A percentile compares a stretch with the other conserved stretches of the same genome.
phyloP scores from a whole-genome alignment of 306 rosid genomes.

The Medicago arabica region DNA sequence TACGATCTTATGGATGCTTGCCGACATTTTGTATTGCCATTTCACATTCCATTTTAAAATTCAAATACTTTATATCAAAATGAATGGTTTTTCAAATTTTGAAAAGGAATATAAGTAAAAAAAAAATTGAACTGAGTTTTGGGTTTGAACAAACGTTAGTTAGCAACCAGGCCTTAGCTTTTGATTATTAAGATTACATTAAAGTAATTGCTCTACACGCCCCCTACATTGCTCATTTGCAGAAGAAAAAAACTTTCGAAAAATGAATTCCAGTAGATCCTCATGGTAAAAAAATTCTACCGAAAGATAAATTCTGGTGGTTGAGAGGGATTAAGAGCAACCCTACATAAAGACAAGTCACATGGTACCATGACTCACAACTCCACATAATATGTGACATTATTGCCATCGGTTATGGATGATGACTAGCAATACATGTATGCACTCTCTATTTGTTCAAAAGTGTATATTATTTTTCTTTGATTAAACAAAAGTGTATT shows the following conservation, averaged over 20 bases:
- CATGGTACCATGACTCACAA: conserved; percentile 33
- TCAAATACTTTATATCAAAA: too few species aligned
- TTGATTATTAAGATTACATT: not conserved
- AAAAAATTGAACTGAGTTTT: not conserved
- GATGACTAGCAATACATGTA: not conserved
- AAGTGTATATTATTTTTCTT: not conserved
- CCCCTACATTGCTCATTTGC: too few species aligned
- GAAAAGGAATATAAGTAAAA: not conserved
- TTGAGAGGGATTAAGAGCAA: too few species aligned
- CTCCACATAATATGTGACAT: conserved; percentile 7
- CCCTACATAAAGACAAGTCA: conserved; percentile 17
- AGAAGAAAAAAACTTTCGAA: too few species aligned
- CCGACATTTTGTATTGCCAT: not conserved
- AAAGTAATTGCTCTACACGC: too few species aligned
- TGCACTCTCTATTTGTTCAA: not conserved
- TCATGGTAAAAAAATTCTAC: too few species aligned
- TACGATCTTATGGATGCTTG: not conserved
- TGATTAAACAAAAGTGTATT: too few species aligned
- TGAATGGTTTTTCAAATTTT: not conserved
- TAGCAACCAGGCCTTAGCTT: not conserved
- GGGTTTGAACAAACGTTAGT: not conserved
- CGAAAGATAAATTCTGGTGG: too few species aligned
- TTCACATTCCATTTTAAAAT: not conserved
- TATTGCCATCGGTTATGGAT: not conserved
- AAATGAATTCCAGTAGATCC: too few species aligned